These are phyloP conservation scores for Leonotis leonurus DNA, from an alignment of 257 asterid species.

Conservation along the genomic window DNA sequence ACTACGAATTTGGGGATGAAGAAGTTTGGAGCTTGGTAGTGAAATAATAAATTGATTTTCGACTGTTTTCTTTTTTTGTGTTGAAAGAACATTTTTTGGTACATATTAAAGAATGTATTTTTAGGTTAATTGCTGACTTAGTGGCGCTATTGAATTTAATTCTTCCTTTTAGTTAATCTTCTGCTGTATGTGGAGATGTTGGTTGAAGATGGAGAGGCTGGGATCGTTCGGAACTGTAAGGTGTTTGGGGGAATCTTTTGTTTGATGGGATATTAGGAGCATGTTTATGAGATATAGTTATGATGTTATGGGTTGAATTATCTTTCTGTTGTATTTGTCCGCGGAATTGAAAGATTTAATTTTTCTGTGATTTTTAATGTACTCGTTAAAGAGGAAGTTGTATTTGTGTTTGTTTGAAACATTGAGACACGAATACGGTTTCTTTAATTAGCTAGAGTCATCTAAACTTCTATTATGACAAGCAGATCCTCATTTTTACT, in stretches of 20 bases:
- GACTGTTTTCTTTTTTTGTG: not conserved
- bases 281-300: not conserved
- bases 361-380: not conserved
- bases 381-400: not conserved
- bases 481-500: not conserved
- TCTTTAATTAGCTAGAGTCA: not conserved
- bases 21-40: not conserved
- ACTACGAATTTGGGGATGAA: too few species aligned
- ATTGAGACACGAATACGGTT: not conserved
- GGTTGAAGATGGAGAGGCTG: not conserved
- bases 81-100: not conserved
- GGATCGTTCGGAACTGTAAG: not conserved
- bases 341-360: conserved; percentile 5
- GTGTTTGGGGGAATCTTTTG: conserved; percentile 16
- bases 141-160: not conserved
- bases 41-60: conserved; percentile 1
- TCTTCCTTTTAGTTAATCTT: too few species aligned
- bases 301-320: not conserved
- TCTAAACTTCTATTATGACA: not conserved
- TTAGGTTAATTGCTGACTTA: not conserved
- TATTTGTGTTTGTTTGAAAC: not conserved
- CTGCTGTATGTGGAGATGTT: not conserved
- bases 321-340: not conserved
- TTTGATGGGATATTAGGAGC: conserved; percentile 1
- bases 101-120: not conserved